phyloP scores from a whole-genome alignment of 2,329 filamentous ascomycete genomes.

The Sclerotiophoma versabilis region DNA sequence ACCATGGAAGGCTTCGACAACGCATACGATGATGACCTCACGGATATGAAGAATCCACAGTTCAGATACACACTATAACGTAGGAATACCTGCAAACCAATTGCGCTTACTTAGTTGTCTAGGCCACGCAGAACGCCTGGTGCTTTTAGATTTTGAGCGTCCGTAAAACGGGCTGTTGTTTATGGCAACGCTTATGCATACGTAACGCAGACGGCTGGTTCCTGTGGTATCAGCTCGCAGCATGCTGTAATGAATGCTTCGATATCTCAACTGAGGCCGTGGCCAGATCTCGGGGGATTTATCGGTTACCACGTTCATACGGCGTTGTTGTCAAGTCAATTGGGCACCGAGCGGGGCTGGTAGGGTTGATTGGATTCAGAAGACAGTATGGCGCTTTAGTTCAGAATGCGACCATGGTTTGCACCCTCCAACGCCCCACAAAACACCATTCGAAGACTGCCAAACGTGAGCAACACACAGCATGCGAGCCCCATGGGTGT shows the following conservation, averaged over 20 bases:
- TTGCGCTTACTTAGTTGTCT: background rate
- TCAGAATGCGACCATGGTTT: background rate
- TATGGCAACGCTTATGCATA: background rate
- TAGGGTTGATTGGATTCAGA: background rate
- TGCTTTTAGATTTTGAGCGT: background rate
- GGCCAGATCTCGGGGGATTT: background rate
- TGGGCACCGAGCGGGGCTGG: background rate
- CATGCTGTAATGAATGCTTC: background rate
- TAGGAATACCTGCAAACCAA: background rate
- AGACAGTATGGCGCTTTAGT: background rate
- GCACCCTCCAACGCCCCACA: background rate
- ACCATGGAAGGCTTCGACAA: slow-evolving; percentile 59
- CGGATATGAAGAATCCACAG: slow-evolving; percentile 47
- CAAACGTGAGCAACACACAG: background rate
- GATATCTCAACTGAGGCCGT: background rate
- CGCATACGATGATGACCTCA: slow-evolving; percentile 62
- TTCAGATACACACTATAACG: slow-evolving; percentile 28
- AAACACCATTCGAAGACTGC: slow-evolving; percentile 13
- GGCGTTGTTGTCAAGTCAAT: background rate
- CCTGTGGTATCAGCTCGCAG: background rate
- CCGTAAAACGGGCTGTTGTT: background rate
- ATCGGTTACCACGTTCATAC: background rate
- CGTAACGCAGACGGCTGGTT: background rate
- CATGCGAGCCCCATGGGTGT: background rate
- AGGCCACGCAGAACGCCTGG: background rate